These are phyloP conservation scores for Ustilago loliicola DNA, from an alignment of 1,284 basidiomycete genomes.

Conservation along the genomic window DNA sequence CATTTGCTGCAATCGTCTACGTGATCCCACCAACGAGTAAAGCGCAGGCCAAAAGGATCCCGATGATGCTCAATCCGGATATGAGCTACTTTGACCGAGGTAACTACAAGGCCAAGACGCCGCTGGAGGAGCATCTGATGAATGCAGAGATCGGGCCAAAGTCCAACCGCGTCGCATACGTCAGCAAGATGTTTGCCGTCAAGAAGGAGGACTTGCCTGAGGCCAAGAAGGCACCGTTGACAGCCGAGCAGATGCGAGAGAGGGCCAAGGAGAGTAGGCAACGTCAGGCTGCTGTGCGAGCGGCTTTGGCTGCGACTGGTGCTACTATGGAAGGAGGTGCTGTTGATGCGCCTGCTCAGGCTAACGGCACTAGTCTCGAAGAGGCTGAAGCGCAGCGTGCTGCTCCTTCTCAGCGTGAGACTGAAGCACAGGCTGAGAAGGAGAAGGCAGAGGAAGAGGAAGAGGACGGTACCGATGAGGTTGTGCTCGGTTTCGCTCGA, in stretches of 20 bases:
- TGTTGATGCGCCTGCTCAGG: constrained; percentile 50
- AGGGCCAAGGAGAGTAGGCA: constrained; percentile 73
- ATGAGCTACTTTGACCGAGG: constrained; percentile 73
- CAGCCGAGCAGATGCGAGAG: constrained; percentile 87
- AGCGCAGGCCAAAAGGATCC: constrained; percentile 87
- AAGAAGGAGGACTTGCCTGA: constrained; percentile 84
- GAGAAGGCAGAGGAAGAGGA: constrained; percentile 32
- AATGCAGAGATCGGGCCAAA: constrained; percentile 58
- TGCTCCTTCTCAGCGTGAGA: constrained; percentile 34
- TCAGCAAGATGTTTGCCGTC: constrained; percentile 99
- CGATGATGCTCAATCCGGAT: constrained; percentile 93
- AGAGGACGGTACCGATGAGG: constrained; percentile 53
- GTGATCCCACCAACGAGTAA: constrained; percentile 86
- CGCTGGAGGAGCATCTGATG: constrained; percentile 84
- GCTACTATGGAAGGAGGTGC: constrained; percentile 51
- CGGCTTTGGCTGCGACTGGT: constrained; percentile 69
- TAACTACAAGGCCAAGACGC: constrained; percentile 46
- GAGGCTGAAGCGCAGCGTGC: constrained; percentile 47
- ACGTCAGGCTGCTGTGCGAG: constrained; percentile 42
- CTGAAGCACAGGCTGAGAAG: constrained; percentile 37
- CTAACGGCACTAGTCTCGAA: constrained; percentile 44
- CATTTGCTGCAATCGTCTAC: constrained; percentile 92
- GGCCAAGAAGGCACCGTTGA: constrained; percentile 74
- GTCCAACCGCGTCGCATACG: constrained; percentile 76
- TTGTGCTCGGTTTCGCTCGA: constrained; percentile 83